Percentiles rank a stretch among this genome's conserved stretches.
Conservation (phyloP, 2,329 filamentous ascomycete species). For the Davidsoniella australis region DNA sequence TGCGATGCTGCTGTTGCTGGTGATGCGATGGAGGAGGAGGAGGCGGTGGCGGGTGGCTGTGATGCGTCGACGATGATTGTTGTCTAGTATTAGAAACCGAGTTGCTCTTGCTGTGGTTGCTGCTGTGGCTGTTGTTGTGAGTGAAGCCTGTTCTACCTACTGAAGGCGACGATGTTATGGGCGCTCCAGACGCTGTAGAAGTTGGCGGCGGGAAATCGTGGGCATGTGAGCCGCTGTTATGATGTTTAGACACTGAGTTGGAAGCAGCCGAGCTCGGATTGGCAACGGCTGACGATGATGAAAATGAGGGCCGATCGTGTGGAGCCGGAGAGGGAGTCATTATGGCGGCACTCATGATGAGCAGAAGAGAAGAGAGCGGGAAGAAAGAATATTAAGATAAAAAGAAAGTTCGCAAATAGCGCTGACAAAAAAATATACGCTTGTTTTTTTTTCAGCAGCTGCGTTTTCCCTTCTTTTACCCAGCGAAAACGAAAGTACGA, state of each 20-base stretch:
- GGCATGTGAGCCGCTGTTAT: constrained; percentile 8
- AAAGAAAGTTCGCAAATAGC: not conserved
- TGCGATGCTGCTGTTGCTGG: constrained; percentile 10
- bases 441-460: too few species aligned
- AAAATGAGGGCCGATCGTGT: constrained; percentile 43
- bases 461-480: not conserved
- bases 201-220: constrained; percentile 17
- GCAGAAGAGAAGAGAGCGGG: not conserved
- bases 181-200: constrained; percentile 16
- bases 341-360: constrained; percentile 49
- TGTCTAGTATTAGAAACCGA: not conserved
- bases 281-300: constrained; percentile 17
- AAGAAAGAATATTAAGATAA: not conserved
- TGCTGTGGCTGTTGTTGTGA: constrained; percentile 29
- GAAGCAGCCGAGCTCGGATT: constrained; percentile 10
- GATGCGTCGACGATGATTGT: constrained; percentile 2
- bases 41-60: not conserved
- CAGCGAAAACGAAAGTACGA: constrained; percentile 6
- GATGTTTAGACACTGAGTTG: not conserved
- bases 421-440: not conserved
- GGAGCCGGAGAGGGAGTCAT: constrained; percentile 53
- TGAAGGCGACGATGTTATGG: constrained; percentile 25
- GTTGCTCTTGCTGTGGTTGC: constrained; percentile 16
- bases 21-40: not conserved
- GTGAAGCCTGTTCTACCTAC: constrained; percentile 34